Conservation (phyloP, 495 filamentous ascomycete genomes). For the Penicillium alfredii region DNA sequence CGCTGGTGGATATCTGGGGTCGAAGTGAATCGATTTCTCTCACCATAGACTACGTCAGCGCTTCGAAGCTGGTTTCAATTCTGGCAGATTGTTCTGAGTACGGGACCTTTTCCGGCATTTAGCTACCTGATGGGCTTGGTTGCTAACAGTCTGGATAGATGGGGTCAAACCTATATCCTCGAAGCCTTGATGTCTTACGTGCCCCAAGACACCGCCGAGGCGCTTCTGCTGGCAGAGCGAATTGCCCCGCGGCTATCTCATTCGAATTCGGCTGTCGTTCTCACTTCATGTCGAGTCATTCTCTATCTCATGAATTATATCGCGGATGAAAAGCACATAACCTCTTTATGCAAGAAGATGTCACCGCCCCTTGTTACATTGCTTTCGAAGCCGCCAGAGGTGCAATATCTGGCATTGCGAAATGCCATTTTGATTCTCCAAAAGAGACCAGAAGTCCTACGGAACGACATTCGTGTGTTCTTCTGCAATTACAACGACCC, state of each 20-base stretch:
- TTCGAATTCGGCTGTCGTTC: slow-evolving; percentile 90
- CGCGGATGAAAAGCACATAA: slow-evolving; percentile 83
- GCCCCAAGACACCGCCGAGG: slow-evolving; percentile 83
- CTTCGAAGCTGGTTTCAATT: slow-evolving; percentile 96
- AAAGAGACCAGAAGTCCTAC: slow-evolving; percentile 83
- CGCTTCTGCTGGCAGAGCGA: slow-evolving; percentile 82
- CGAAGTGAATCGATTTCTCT: slow-evolving; percentile 94
- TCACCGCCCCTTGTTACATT: slow-evolving; percentile 94
- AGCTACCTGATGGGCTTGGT: not conserved
- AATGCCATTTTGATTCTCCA: slow-evolving; percentile 95
- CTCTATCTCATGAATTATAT: slow-evolving; percentile 99
- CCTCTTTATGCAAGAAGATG: slow-evolving; percentile 82
- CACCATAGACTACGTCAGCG: slow-evolving; percentile 94
- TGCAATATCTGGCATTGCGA: slow-evolving; percentile 91
- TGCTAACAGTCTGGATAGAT: slow-evolving; percentile 53
- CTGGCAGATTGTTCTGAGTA: slow-evolving; percentile 96
- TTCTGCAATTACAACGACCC: slow-evolving; percentile 99
- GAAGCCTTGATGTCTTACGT: slow-evolving; percentile 98
- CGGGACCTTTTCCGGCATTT: slow-evolving; percentile 25
- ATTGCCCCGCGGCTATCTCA: slow-evolving; percentile 92
- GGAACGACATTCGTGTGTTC: slow-evolving; percentile 97
- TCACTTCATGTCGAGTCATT: slow-evolving; percentile 93
- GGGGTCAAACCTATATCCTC: slow-evolving; percentile 98
- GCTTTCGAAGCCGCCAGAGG: slow-evolving; percentile 91
- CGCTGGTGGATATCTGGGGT: slow-evolving; percentile 98